Base-by-base conservation (phyloP, 2,329 filamentous ascomycete species). In the Conoideocrella luteorostrata region DNA sequence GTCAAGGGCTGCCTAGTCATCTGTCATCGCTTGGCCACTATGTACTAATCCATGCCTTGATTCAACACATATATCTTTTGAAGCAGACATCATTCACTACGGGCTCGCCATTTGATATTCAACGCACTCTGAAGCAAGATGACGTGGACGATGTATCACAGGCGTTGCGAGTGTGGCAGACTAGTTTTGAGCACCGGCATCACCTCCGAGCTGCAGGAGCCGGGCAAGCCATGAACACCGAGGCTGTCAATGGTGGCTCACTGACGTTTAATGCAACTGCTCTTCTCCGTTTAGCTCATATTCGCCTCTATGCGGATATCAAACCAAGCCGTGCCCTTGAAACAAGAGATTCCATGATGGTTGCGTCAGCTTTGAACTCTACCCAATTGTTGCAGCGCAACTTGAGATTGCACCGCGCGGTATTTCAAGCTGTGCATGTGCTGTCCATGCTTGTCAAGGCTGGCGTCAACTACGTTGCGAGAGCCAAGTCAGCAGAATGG, bases 21-120 rank as follows among this genome's bases (percentile, higher is more conserved):
- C 66, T 78, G 44, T 78, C 77, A 0, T 78, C 79, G 0, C 62
- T 85, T 6, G 84, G 82, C 1, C 84, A 84, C 52, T 86, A 88
- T 50, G 75, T 86, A 7, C 67, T 88, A 26, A 82, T 88, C 3
- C 82, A 87, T 54, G 82, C 82, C 4, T 59, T 88, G 20, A 74
- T 87, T 10, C 84, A 88, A 53, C 82, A 86, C 48, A 81, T 88
- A 13, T 87, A 82, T 57, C 68, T 86, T 29, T 60, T 85, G 18
- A 83, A 84, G 52, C 78, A 84, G 54, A 79, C 77, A 0, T 77
- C 73, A 0, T 71, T 80, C 39, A 68, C 69, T 2, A 61, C 67
- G 2, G 64, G 69, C 1, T 67, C 71, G 3, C 67, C 69, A 1
- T 77, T 73, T 43, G 74, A 74, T 17, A 62, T 67, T 2, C 70